These are phyloP conservation scores for Triangularia verruculosa DNA, from an alignment of 2,329 filamentous ascomycete species.

Conservation along the genomic window DNA sequence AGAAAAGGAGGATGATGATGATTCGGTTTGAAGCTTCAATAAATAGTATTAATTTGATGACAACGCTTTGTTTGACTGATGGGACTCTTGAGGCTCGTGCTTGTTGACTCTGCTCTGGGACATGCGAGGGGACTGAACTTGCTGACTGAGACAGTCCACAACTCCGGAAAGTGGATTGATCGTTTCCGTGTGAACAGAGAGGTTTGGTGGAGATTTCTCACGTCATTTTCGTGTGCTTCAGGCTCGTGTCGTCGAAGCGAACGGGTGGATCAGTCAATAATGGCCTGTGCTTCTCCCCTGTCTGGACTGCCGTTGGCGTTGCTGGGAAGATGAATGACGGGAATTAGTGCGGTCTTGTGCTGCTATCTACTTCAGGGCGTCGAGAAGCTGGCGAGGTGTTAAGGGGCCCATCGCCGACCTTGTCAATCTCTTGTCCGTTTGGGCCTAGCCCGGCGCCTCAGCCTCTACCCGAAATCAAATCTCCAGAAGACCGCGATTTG, in stretches of 20 bases:
- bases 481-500: slow-evolving; percentile 17
- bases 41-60: neutral
- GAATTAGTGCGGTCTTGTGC: neutral
- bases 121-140: neutral
- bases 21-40: neutral
- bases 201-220: slow-evolving; percentile 1
- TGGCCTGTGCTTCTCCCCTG: slow-evolving; percentile 4
- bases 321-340: neutral
- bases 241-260: neutral
- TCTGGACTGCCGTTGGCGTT: neutral
- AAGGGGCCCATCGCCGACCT: neutral
- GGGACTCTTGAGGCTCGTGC: neutral
- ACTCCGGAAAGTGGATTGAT: neutral
- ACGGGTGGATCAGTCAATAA: slow-evolving; percentile 1
- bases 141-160: neutral
- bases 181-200: neutral
- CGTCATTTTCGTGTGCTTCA: neutral
- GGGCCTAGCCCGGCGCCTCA: slow-evolving; percentile 15
- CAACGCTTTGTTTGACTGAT: neutral
- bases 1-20: neutral
- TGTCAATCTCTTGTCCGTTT: slow-evolving; percentile 10
- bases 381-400: neutral
- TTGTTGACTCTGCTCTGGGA: neutral
- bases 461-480: slow-evolving; percentile 23
- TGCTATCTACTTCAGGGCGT: neutral